These are phyloP conservation scores for Homolaphlyctis polyrhiza DNA, from an alignment of 371 early-diverging fungal genomes.

Conservation along the genomic window DNA sequence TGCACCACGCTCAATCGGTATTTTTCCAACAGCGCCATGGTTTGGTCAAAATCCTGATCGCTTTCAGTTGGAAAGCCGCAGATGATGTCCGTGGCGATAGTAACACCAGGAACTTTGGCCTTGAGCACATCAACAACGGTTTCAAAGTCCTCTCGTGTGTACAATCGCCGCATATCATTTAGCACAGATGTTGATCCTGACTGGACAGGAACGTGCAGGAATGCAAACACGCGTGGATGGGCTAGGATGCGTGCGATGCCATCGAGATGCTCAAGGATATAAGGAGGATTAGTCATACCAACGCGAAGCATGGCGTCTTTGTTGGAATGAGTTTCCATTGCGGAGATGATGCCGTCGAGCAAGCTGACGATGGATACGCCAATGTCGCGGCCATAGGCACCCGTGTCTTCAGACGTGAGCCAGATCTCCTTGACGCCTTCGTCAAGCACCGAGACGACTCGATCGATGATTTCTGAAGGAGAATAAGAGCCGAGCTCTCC, in stretches of 20 bases:
- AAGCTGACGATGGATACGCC: conserved; percentile 37
- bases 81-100: conserved; percentile 47
- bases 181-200: conserved; percentile 36
- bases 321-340: conserved; percentile 28
- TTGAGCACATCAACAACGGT: conserved; percentile 26
- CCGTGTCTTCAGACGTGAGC: conserved; percentile 52
- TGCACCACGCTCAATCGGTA: conserved; percentile 41
- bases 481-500: conserved; percentile 43
- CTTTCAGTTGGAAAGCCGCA: conserved; percentile 52
- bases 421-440: conserved; percentile 54
- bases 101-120: conserved; percentile 22
- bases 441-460: conserved; percentile 31
- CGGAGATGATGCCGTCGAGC: conserved; percentile 30
- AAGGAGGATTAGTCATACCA: conserved; percentile 57
- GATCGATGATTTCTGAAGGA: conserved; percentile 35
- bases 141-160: conserved; percentile 38
- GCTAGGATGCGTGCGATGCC: conserved; percentile 36
- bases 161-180: conserved; percentile 43
- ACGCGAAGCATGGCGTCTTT: conserved; percentile 39
- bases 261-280: conserved; percentile 49
- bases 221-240: conserved; percentile 44
- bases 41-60: conserved; percentile 40
- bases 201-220: conserved; percentile 53
- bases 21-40: conserved; percentile 27
- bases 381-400: conserved; percentile 50